Evolutionary conservation across 768 basidiomycete genomes (phyloP).

Genomic region (Russula vinacea): DNA sequence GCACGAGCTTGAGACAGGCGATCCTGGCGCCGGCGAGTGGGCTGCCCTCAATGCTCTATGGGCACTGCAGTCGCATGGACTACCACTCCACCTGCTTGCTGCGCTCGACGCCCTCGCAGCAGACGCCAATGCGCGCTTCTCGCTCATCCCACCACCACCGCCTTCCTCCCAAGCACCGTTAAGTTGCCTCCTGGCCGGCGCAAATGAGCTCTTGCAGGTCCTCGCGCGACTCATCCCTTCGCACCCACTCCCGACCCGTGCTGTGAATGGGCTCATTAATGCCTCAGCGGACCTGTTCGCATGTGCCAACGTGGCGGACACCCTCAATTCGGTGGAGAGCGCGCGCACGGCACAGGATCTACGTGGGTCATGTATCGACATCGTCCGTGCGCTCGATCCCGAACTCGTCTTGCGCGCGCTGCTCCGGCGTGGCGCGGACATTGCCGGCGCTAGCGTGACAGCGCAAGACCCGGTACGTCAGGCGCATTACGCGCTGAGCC

Average conservation of each 20-base stretch:
- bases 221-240: conserved; percentile 45
- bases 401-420: conserved; percentile 56
- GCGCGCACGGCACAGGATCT: conserved; percentile 44
- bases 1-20: conserved; percentile 49
- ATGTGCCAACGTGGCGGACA: conserved; percentile 48
- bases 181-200: conserved; percentile 55
- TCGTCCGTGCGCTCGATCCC: conserved; percentile 47
- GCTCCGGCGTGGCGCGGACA: conserved; percentile 46
- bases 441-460: conserved; percentile 29
- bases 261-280: conserved; percentile 44
- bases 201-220: conserved; percentile 53
- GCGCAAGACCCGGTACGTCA: conserved; percentile 56
- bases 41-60: conserved; percentile 55
- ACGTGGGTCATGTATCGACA: conserved; percentile 50
- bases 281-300: conserved; percentile 54
- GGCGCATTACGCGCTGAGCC: conserved; percentile 50
- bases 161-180: conserved; percentile 39
- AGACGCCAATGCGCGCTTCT: conserved; percentile 56
- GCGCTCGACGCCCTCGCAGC: conserved; percentile 47
- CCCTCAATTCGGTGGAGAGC: conserved; percentile 41
- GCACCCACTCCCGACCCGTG: conserved; percentile 52
- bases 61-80: conserved; percentile 56
- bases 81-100: conserved; percentile 56
- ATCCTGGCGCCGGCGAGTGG: conserved; percentile 46
- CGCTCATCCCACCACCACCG: conserved; percentile 35